phyloP scores from a whole-genome alignment of 1,284 basidiomycete species.

The Cryptococcus sp. region DNA sequence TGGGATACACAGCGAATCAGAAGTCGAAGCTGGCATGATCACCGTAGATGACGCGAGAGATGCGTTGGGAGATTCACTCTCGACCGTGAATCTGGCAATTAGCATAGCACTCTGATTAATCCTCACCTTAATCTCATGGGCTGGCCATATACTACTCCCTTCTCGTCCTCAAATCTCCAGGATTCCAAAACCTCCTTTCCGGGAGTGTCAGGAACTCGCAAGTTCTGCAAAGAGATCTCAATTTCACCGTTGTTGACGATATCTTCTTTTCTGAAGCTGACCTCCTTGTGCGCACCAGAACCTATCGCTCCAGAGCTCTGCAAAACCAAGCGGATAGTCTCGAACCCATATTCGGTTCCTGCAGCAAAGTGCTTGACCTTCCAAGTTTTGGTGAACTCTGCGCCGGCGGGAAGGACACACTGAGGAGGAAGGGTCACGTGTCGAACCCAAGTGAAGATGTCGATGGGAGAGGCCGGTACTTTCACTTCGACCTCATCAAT shows the following conservation, averaged over 20 bases:
- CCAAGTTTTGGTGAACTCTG: slow-evolving; percentile 45
- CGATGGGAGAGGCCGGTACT: slow-evolving; percentile 19
- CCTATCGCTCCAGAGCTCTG: slow-evolving; percentile 19
- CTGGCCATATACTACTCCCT: slow-evolving; percentile 38
- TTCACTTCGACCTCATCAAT: neutral
- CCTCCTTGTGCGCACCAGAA: slow-evolving; percentile 10
- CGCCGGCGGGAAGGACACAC: slow-evolving; percentile 32
- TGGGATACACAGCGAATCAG: slow-evolving; percentile 5
- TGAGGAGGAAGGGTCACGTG: slow-evolving; percentile 38
- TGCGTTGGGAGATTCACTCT: slow-evolving; percentile 13
- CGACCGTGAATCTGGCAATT: slow-evolving; percentile 16
- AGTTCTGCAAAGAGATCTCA: slow-evolving; percentile 27
- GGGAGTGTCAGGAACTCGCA: slow-evolving; percentile 32
- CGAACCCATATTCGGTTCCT: slow-evolving; percentile 35
- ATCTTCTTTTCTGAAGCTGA: slow-evolving; percentile 18
- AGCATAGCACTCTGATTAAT: neutral
- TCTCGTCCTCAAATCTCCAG: slow-evolving; percentile 41
- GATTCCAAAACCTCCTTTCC: slow-evolving; percentile 35
- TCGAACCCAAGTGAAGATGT: slow-evolving; percentile 42
- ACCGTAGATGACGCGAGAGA: slow-evolving; percentile 26
- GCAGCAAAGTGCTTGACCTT: slow-evolving; percentile 36
- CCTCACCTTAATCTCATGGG: slow-evolving; percentile 35
- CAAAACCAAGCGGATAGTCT: slow-evolving; percentile 27
- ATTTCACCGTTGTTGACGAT: slow-evolving; percentile 31
- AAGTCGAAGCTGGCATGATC: slow-evolving; percentile 22